Conservation (phyloP, 208 protist genomes). For the Acanthamoeba castellanii region DNA sequence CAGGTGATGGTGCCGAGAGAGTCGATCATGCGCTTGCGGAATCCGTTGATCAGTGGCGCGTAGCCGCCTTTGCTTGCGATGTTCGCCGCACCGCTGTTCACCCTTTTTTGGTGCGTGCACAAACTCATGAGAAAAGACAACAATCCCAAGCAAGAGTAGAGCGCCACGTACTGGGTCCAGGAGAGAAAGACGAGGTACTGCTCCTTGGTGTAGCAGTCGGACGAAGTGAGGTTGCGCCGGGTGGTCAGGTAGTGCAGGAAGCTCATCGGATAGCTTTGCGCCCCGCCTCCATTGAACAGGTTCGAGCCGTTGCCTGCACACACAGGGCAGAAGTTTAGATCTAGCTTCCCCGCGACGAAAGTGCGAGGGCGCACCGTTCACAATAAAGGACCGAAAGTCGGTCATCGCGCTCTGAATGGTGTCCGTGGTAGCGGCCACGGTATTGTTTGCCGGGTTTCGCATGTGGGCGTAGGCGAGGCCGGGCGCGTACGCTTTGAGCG, state of each 20-base stretch:
- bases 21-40: background rate
- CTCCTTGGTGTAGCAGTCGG: background rate
- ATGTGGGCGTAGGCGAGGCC: background rate
- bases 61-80: background rate
- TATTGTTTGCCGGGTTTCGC: background rate
- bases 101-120: background rate
- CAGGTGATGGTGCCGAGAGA: slow-evolving; percentile 32
- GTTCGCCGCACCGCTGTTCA: background rate
- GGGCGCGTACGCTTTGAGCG: background rate
- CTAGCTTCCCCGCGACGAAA: no score
- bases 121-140: background rate
- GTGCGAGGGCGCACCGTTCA: no score
- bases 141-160: background rate
- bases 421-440: background rate
- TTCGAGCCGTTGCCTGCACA: background rate
- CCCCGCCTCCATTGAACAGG: background rate
- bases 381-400: background rate
- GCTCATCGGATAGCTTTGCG: background rate
- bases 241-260: slow-evolving; percentile 9
- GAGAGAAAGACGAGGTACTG: slow-evolving; percentile 6
- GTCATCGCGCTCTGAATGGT: slow-evolving; percentile 2
- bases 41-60: background rate
- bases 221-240: background rate
- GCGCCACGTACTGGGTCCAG: background rate
- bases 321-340: background rate